Conservation (phyloP, 352 stramenopile species). For the Globisporangium heterothallicum region DNA sequence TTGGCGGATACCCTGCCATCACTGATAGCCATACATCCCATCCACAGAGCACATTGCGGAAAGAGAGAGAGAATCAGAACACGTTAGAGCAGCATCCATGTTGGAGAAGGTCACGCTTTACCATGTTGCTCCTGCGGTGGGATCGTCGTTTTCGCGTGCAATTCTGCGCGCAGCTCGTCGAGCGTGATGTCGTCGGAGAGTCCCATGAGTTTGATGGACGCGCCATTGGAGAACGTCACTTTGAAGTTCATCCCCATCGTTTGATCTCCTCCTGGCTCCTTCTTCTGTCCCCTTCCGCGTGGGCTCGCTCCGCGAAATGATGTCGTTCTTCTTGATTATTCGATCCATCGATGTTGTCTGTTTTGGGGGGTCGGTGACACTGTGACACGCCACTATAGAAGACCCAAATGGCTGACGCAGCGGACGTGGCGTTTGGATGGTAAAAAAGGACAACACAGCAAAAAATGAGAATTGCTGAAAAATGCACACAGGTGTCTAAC, state of each 20-base stretch:
- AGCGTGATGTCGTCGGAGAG: conserved; percentile 57
- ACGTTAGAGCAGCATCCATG: not conserved
- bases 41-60: conserved; percentile 1
- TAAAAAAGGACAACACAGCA: not conserved
- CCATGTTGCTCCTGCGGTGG: conserved; percentile 57
- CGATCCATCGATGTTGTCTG: conserved; percentile 9
- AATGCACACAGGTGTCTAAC: too few relatives aligned
- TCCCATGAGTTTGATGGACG: conserved; percentile 65
- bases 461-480: not conserved
- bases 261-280: not conserved
- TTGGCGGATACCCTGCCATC: conserved; percentile 71
- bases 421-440: not conserved
- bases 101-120: conserved; percentile 13
- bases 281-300: too few relatives aligned
- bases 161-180: conserved; percentile 38
- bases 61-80: not conserved
- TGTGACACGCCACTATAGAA: conserved; percentile 5
- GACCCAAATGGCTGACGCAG: conserved; percentile 1
- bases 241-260: conserved; percentile 46
- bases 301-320: too few relatives aligned
- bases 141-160: conserved; percentile 59
- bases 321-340: conserved; percentile 11
- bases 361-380: not conserved
- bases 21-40: conserved; percentile 25
- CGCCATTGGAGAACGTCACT: conserved; percentile 66